phyloP scores from a whole-genome alignment of 495 filamentous ascomycete genomes.

The Neurospora tetrasperma region DNA sequence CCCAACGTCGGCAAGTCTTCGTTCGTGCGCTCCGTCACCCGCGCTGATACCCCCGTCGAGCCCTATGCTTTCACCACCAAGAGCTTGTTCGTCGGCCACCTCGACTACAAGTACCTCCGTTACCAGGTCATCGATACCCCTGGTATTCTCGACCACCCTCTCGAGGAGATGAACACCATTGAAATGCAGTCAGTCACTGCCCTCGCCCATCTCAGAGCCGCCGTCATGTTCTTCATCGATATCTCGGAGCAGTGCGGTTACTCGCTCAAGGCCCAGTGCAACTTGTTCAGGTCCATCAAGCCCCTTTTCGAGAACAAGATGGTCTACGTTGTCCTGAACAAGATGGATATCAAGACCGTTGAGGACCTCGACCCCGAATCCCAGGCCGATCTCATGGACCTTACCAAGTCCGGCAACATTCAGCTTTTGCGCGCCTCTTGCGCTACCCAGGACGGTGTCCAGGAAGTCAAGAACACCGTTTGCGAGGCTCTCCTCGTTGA shows the following conservation, averaged over 20 bases:
- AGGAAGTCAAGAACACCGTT: conserved; percentile 85
- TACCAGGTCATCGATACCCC: conserved; percentile 65
- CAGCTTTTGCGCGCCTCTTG: conserved; percentile 88
- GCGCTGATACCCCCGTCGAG: conserved; percentile 95
- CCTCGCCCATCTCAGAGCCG: conserved; percentile 88
- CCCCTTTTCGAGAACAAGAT: conserved; percentile 95
- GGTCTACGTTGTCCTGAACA: conserved; percentile 94
- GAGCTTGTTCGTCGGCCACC: conserved; percentile 92
- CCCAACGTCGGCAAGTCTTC: conserved; percentile 97
- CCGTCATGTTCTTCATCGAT: conserved; percentile 97
- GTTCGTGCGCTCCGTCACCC: conserved; percentile 81
- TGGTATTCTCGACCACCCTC: conserved; percentile 91
- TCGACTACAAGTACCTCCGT: conserved; percentile 86
- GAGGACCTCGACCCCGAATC: conserved; percentile 80
- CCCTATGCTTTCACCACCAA: conserved; percentile 99
- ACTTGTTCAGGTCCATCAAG: conserved; percentile 90
- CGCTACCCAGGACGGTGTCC: conserved; percentile 89
- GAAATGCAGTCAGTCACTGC: conserved; percentile 97
- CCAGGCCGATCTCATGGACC: conserved; percentile 62
- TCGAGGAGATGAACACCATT: conserved; percentile 99
- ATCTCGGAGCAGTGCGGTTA: conserved; percentile 96
- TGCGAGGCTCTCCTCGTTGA: conserved; percentile 89
- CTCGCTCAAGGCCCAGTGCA: conserved; percentile 79
- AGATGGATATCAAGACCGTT: conserved; percentile 82
- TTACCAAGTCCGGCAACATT: conserved; percentile 76